Conservation (phyloP, 768 basidiomycete genomes). For the Saitozyma podzolica region DNA sequence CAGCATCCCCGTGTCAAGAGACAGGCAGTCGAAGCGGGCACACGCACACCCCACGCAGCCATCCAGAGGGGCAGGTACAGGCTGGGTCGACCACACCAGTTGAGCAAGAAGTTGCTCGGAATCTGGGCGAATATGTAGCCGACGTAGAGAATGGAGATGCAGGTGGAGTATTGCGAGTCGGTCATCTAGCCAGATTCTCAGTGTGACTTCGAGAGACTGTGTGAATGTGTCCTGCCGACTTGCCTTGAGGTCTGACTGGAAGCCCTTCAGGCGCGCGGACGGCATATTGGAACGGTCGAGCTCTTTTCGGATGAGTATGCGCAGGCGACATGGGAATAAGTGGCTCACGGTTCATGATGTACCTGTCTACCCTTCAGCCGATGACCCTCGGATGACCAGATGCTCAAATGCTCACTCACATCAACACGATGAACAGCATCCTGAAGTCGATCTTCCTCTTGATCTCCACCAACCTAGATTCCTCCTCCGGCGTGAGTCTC, state of each 20-base stretch:
- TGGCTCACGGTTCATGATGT: constrained; percentile 23
- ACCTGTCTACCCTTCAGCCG: too few species aligned
- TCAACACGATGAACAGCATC: constrained; percentile 28
- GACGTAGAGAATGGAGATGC: constrained; percentile 42
- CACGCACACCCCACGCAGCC: constrained; percentile 27
- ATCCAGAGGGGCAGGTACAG: constrained; percentile 27
- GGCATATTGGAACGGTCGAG: too few species aligned
- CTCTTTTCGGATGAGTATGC: too few species aligned
- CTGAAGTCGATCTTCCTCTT: constrained; percentile 24
- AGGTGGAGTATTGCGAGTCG: constrained; percentile 27
- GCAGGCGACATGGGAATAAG: constrained; percentile 32
- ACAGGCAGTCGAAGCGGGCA: too few species aligned
- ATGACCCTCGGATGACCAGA: too few species aligned
- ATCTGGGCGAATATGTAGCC: constrained; percentile 40
- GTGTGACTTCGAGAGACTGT: too few species aligned
- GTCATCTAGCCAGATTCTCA: constrained; percentile 20
- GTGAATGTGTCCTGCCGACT: too few species aligned
- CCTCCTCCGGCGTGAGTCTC: too few species aligned
- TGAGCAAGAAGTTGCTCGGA: constrained; percentile 41
- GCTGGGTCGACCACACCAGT: constrained; percentile 20
- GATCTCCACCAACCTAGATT: too few species aligned
- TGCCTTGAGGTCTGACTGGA: constrained; percentile 31
- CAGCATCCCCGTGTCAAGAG: too few species aligned
- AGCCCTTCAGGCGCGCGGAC: constrained; percentile 36
- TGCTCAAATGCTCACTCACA: neutral